Conservation (phyloP, 202 grass and related monocot genomes). For the Eragrostis tef region DNA sequence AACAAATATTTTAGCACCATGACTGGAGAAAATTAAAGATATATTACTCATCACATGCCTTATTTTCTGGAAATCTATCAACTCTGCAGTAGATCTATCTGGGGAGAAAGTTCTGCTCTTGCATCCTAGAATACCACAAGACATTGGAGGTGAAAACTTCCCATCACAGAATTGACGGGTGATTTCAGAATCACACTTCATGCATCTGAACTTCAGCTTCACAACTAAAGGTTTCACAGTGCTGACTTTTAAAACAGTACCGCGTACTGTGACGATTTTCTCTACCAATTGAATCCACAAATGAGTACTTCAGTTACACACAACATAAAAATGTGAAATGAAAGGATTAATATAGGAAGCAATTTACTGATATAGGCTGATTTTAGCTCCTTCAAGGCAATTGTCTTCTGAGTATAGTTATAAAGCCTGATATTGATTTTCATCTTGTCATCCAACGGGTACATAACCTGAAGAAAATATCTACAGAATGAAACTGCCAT, state of each 20-base stretch:
- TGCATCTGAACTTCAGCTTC: slow-evolving; percentile 64
- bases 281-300: slow-evolving; percentile 55
- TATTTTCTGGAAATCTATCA: slow-evolving; percentile 97
- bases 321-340: not conserved
- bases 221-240: slow-evolving; percentile 81
- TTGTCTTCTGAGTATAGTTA: slow-evolving; percentile 59
- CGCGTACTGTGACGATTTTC: slow-evolving; percentile 75
- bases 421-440: slow-evolving; percentile 73
- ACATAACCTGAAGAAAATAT: slow-evolving; percentile 46
- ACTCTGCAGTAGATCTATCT: slow-evolving; percentile 60
- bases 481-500: not conserved
- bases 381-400: slow-evolving; percentile 84
- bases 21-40: slow-evolving; percentile 15
- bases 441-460: too few species aligned
- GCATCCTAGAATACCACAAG: slow-evolving; percentile 74
- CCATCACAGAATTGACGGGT: slow-evolving; percentile 65
- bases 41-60: slow-evolving; percentile 54
- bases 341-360: slow-evolving; percentile 1
- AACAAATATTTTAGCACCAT: slow-evolving; percentile 9
- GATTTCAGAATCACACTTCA: slow-evolving; percentile 62
- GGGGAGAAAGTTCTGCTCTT: slow-evolving; percentile 69
- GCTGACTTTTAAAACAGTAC: slow-evolving; percentile 91
- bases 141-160: slow-evolving; percentile 79
- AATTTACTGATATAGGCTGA: slow-evolving; percentile 75
- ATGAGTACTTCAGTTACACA: slow-evolving; percentile 8